Conservation (phyloP, 257 asterid genomes). For the Nicotiana tomentosiformis region DNA sequence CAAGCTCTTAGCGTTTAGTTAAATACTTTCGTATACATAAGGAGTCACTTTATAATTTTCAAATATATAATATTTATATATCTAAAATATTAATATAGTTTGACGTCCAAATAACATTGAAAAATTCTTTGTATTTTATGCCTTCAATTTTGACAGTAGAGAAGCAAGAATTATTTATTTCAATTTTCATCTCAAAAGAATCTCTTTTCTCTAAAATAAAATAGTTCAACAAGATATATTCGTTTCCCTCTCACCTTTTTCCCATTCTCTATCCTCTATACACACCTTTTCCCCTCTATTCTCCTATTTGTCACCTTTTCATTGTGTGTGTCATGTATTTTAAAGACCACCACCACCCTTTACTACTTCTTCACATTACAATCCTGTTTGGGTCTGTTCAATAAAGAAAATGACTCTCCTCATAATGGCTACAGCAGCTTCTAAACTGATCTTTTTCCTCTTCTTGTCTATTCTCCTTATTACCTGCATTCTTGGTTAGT, state of each 20-base stretch:
- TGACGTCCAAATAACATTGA: no score
- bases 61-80: no score
- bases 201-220: constrained; percentile 15
- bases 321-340: not conserved
- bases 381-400: constrained; percentile 13
- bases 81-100: no score
- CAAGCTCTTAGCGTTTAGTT: no score
- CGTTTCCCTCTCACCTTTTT: constrained; percentile 37
- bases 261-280: not conserved
- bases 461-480: constrained; percentile 26
- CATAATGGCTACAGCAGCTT: constrained; percentile 41
- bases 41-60: no score
- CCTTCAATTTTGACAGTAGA: constrained; percentile 18
- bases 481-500: constrained; percentile 45
- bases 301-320: not conserved
- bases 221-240: constrained; percentile 26
- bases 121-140: no score
- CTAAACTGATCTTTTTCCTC: constrained; percentile 23
- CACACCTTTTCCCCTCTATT: not conserved
- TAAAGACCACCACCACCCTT: not conserved
- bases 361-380: constrained; percentile 11
- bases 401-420: constrained; percentile 4
- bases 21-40: no score
- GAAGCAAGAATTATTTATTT: constrained; percentile 34
- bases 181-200: constrained; percentile 74